Base-by-base conservation (phyloP, 768 basidiomycete genomes). In the Mycena sanguinolenta region DNA sequence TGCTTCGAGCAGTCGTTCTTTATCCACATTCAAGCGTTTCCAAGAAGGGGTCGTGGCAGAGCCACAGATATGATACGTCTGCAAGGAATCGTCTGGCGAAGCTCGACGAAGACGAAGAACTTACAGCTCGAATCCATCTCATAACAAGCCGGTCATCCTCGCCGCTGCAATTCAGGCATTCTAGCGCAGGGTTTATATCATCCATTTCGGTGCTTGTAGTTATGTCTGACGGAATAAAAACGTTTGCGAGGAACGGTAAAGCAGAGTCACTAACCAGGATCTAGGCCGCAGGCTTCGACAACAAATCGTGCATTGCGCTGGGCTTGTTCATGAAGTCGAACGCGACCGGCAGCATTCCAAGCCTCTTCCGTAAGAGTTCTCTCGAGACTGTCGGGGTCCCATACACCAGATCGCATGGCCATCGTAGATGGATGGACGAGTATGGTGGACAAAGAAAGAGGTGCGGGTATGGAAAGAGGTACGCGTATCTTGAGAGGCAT, bases 171-270 rank as follows among this genome's bases (percentile, higher is more conserved):
- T 54, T 54, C 63, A 70, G 19, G n/a, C 69, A 70, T 55, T 70
- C 69, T 12, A 70, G 16, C 0, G 27, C 52, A 13, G 69, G 69
- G 36, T 70, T 54, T 21, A 70, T 64, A 28, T 70, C 69, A 28
- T 70, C 32, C 69, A 70, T 65, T 27, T 70, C 69, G n/a, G 50
- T 13, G 30, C 32, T 4, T 0, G 69, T 65, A 12, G 63, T 70
- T 2, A 70, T 63, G 21, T 65, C 63, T 55, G 34, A 12, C 53
- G 28, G 19, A 30, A 19, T 19, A 10, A 34, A n/a, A 34, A 23
- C 12, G 10, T 23, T n/a, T n/a, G n/a, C n/a, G 23, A 53, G 36
- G 4, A 12, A n/a, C n/a, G n/a, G 9, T 55, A 55, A 55, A 4
- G 5, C 12, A 14, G 34, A 2, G 13, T 5, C 54, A 55, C 54